Evolutionary conservation across 768 basidiomycete genomes (phyloP), one percentile per base, ranked within the genome.

Genomic region (Boletus vinaceobasis): DNA sequence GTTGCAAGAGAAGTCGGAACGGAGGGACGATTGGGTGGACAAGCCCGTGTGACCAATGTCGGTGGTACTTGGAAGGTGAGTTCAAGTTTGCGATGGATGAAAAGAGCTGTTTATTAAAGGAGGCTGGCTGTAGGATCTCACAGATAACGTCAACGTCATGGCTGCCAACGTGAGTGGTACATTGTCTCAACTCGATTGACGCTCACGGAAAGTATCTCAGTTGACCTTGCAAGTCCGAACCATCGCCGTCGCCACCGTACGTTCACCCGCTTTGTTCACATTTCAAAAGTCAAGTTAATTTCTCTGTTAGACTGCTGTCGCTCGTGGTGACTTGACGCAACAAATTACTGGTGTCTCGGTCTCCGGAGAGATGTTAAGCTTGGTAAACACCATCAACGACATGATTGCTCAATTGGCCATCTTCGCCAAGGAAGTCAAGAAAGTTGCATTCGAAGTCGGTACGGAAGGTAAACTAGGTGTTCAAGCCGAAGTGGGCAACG

Each of bases 401-500:
- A 86, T 85, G 85, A 85, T 85, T 63, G 84, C 83, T 60, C 80
- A 83, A 54, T 70, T 85, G 53, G 83, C 83, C 17, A 81, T 84
- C 62, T 88, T 88, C 68, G 86, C 86, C 46, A 79, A 82, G 27
- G 86, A 89, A 65, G 88, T 98, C 55, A 98, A 94, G 73, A 91
- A 96, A 66, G 96, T 99, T 50, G 97, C 97, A 2, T 78, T 93
- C 33, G 95, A 99, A 71, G 96, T 99, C 66, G 96, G 96, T 43
- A 98, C 96, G 14, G 94, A 98, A 66, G 96, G 97, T n/a, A 98
- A 98, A 73, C 77, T 98, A 6, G 96, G 97, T 61, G 97, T 96
- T 0, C 95, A 97, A 65, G 97, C 97, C 5, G 93, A 98, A 70
- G 92, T 98, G 8, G 93, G 93, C 55, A 92, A 94, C 53, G 90